Base-by-base conservation (phyloP, 2,329 filamentous ascomycete genomes). In the Incumbomyces lentus region DNA sequence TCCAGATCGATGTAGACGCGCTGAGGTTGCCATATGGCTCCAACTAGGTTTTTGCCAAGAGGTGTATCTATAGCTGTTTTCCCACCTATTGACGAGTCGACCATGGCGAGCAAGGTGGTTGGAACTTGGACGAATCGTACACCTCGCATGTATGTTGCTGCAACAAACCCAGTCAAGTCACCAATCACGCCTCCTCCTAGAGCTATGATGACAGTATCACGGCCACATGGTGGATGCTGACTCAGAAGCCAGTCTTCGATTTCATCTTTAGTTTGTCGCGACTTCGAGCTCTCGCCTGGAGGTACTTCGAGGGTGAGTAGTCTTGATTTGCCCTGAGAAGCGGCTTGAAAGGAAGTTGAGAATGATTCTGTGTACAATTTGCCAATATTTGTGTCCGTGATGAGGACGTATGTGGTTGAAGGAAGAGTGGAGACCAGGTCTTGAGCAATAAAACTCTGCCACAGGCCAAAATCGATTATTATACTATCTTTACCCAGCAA, bases 41-140 rank as follows among this genome's bases (percentile, higher is more conserved):
- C 92, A 47, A 98, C 81, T 52, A 98, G 69, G 63, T 98, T 98
- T 74, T 98, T 98, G 50, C 92, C 92, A 63, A 89, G 78, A 6
- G 90, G 89, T 0, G 87, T 94, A 62, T 98, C 92, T 64, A 98
- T 96, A 47, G 92, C 92, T 8, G 92, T 98, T 74, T 98, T 98
- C 53, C 92, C 92, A 52, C 92, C 92, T 61, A 98, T 96, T 32
- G 88, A 95, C 38, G 90, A 96, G 67, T 98, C 92, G 35, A 98
- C 92, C 92, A 98, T 98, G 53, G 92, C 81, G 44, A 98, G 74
- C 48, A 98, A 73, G 0, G 89, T 95, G 8, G 92, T 98, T 1
- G 92, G 92, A 39, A 98, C 89, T 67, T 98, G 92, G 35, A 95
- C 88, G 63, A 95, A 95, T 56, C 86, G 86, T 52, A 98, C 83